Conservation (phyloP, 352 stramenopile genomes). For the Blastocystis sp. region DNA sequence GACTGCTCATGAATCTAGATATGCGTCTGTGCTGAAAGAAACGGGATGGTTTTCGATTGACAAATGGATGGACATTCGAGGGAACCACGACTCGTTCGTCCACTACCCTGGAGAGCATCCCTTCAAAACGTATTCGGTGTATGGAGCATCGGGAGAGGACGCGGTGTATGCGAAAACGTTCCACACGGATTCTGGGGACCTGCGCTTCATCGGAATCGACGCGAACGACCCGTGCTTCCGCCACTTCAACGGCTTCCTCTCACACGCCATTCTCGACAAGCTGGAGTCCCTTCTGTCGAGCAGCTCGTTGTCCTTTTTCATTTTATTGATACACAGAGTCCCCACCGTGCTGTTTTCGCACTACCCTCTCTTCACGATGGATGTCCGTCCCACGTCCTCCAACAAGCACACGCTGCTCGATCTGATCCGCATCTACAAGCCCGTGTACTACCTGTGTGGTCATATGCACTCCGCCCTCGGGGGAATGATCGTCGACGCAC, state of each 20-base stretch:
- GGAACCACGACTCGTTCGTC: slow-evolving; percentile 63
- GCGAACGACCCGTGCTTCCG: slow-evolving; percentile 48
- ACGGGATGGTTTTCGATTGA: slow-evolving; percentile 22
- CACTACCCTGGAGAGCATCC: slow-evolving; percentile 34
- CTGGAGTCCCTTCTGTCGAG: slow-evolving; percentile 17
- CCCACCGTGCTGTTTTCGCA: slow-evolving; percentile 55
- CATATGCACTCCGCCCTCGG: slow-evolving; percentile 58
- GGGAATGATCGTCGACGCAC: slow-evolving; percentile 34
- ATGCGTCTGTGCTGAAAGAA: slow-evolving; percentile 43
- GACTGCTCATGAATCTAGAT: slow-evolving; percentile 2
- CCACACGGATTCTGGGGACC: slow-evolving; percentile 1
- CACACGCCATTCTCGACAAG: background rate
- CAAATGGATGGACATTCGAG: slow-evolving; percentile 58
- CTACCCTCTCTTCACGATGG: slow-evolving; percentile 61
- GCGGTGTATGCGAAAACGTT: slow-evolving; percentile 36
- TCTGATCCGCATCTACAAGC: slow-evolving; percentile 14
- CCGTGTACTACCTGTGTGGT: slow-evolving; percentile 53
- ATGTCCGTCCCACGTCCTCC: slow-evolving; percentile 17
- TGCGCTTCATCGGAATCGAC: slow-evolving; percentile 64
- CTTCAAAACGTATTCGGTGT: slow-evolving; percentile 47
- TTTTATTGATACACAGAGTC: background rate
- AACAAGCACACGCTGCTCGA: slow-evolving; percentile 1
- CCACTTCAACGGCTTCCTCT: slow-evolving; percentile 60
- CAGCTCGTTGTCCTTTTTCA: background rate
- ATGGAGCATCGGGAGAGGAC: background rate